Base-by-base conservation (phyloP, 352 stramenopile species). In the Pythium scleroteichum region DNA sequence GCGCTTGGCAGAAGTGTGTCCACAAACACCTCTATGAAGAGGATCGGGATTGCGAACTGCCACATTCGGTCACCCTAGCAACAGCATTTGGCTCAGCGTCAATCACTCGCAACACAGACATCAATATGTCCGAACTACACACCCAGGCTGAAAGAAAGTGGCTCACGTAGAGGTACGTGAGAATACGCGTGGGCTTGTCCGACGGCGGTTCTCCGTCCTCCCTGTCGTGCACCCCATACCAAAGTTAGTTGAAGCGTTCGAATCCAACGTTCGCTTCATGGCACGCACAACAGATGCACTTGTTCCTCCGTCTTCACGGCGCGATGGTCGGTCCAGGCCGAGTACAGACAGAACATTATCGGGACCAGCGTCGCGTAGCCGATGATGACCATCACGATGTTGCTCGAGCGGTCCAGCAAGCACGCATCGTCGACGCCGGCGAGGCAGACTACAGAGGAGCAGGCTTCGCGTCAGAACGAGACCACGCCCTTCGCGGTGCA, bases 111-210 rank as follows among this genome's bases (percentile, higher is more conserved):
- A 22, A n/a, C 23, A 27, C 27, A 52, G 23, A n/a, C 29, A 16
- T 42, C 26, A 27, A 29, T 35, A 46, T 24, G 54, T 44, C 16
- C 3, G 33, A 22, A 3, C 0, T 20, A 69, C 68, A 40, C 59
- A 91, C 82, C 79, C 84, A 95, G 13, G 86, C 75, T 4, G 86
- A 94, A 24, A 93, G 52, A 22, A 92, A 76, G 57, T 92, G 84
- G 49, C 73, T 77, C 20, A 72, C 78, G 57, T 93, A 94, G 46
- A 94, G 72, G 32, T 91, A 93, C 62, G 74, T 73, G 48, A 72
- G 65, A 35, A 90, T 67, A 8, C 82, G 79, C 45, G 68, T 68
- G 1, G 59, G 55, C 23, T 59, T 51, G 3, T 40, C 27, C 19
- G 32, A 45, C 32, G 22, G 19, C 23, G 17, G n/a, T 16, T 53